Percentiles rank a stretch among this genome's conserved stretches.
Evolutionary conservation across 495 filamentous ascomycete species (phyloP).

Genomic region (Penicillium lividum): DNA sequence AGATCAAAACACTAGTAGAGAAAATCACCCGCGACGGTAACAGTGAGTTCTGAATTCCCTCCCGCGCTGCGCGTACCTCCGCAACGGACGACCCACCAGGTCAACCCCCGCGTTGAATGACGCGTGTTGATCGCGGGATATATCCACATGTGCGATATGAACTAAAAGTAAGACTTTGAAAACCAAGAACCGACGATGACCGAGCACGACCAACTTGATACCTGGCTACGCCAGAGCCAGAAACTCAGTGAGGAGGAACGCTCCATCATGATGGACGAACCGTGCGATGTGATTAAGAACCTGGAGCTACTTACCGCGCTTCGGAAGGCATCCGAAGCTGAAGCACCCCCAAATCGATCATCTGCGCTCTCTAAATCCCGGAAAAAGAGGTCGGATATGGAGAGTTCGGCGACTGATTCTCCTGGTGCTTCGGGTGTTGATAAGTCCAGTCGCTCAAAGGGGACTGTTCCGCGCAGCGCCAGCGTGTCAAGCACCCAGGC

Average conservation of each 20-base stretch:
- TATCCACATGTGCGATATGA: background rate
- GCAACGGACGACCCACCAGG: constrained; percentile 1
- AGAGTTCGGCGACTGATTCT: constrained; percentile 68
- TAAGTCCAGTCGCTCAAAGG: constrained; percentile 48
- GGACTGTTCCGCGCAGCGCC: constrained; percentile 52
- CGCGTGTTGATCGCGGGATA: background rate
- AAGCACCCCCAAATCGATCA: constrained; percentile 51
- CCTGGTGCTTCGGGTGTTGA: constrained; percentile 62
- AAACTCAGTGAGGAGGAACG: constrained; percentile 64
- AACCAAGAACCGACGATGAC: constrained; percentile 34
- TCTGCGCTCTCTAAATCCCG: constrained; percentile 52
- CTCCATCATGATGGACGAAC: constrained; percentile 57
- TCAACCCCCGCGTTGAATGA: constrained; percentile 1
- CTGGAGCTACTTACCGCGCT: constrained; percentile 63
- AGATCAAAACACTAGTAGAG: constrained; percentile 56
- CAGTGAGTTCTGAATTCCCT: constrained; percentile 36
- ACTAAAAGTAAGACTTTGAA: constrained; percentile 16
- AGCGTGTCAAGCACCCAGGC: constrained; percentile 54
- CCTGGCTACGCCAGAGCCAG: constrained; percentile 62
- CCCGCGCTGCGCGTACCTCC: background rate
- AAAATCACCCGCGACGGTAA: constrained; percentile 46
- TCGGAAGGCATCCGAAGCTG: constrained; percentile 57
- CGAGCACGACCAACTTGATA: constrained; percentile 54
- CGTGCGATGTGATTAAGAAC: constrained; percentile 59
- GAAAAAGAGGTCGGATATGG: constrained; percentile 69